A percentile compares a stretch with the other conserved stretches of the same genome.
Evolutionary conservation across 805 yeast species (phyloP).

Genomic region (Blastobotrys americana): DNA sequence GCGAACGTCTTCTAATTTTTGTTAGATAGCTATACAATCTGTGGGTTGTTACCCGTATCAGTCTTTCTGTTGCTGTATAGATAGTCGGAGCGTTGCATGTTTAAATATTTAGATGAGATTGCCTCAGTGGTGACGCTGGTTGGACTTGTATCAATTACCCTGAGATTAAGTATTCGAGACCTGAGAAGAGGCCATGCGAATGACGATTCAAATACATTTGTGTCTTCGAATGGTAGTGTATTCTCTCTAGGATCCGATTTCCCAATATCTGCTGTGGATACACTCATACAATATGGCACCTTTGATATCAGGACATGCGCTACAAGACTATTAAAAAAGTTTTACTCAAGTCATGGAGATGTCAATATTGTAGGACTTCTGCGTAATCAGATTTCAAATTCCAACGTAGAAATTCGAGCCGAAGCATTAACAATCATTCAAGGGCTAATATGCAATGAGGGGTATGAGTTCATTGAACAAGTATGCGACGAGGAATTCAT

Average conservation of each 20-base stretch:
- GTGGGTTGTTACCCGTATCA: no score
- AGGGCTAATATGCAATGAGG: constrained; percentile 4
- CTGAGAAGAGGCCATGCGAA: background rate
- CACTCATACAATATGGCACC: constrained; percentile 12
- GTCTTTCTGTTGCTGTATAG: no score
- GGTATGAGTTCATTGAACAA: background rate
- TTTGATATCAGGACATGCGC: constrained; percentile 9
- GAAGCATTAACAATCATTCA: constrained; percentile 5
- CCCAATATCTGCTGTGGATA: constrained; percentile 15
- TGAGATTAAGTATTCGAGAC: background rate
- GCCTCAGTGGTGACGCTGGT: constrained; percentile 1
- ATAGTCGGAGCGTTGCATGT: no score
- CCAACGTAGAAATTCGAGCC: constrained; percentile 1
- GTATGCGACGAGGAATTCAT: constrained; percentile 1
- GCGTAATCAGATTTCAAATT: constrained; percentile 2
- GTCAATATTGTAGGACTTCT: constrained; percentile 8
- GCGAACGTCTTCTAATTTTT: no score
- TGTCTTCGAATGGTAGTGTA: background rate
- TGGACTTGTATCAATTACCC: constrained; percentile 1
- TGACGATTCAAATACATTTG: background rate
- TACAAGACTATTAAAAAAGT: constrained; percentile 4
- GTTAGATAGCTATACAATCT: no score
- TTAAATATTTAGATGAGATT: background rate
- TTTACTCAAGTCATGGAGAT: constrained; percentile 1
- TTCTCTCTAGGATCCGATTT: background rate